Evolutionary conservation across 305 asterid species (phyloP).

Genomic region (Fraxinus ornus): DNA sequence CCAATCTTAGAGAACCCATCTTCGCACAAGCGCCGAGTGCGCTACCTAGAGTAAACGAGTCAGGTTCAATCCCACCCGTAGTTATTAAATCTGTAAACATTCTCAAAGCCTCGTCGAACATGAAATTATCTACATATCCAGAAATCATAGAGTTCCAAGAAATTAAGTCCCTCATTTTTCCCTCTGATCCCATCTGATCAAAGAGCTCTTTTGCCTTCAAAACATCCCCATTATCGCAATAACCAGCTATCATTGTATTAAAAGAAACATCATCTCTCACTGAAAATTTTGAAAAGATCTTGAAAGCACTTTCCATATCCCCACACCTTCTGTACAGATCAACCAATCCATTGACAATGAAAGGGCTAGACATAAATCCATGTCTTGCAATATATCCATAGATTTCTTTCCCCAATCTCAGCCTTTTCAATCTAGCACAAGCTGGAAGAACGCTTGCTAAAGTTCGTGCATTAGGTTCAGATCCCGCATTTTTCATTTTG

Average conservation of each 20-base stretch:
- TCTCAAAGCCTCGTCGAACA: constrained; percentile 51
- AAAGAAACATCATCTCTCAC: constrained; percentile 61
- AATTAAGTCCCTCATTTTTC: constrained; percentile 45
- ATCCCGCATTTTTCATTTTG: constrained; percentile 52
- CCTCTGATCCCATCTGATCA: constrained; percentile 52
- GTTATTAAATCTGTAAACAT: constrained; percentile 38
- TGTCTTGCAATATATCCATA: constrained; percentile 62
- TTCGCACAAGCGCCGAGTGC: constrained; percentile 55
- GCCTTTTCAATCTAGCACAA: constrained; percentile 56
- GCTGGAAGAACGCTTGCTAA: constrained; percentile 66
- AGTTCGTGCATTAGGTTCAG: constrained; percentile 54
- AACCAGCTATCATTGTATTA: constrained; percentile 74
- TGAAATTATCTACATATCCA: constrained; percentile 58
- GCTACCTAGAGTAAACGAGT: constrained; percentile 71
- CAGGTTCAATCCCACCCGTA: constrained; percentile 44
- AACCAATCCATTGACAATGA: constrained; percentile 66
- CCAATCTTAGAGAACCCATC: constrained; percentile 34
- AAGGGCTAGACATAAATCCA: constrained; percentile 57
- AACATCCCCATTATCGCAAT: constrained; percentile 55
- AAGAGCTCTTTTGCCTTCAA: constrained; percentile 58
- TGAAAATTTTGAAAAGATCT: constrained; percentile 52
- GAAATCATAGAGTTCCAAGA: constrained; percentile 86
- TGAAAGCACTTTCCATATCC: constrained; percentile 51
- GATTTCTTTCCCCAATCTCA: constrained; percentile 58
- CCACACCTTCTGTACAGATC: constrained; percentile 72